Conservation (phyloP, 345 rosid genomes). For the Syzygium jambos region DNA sequence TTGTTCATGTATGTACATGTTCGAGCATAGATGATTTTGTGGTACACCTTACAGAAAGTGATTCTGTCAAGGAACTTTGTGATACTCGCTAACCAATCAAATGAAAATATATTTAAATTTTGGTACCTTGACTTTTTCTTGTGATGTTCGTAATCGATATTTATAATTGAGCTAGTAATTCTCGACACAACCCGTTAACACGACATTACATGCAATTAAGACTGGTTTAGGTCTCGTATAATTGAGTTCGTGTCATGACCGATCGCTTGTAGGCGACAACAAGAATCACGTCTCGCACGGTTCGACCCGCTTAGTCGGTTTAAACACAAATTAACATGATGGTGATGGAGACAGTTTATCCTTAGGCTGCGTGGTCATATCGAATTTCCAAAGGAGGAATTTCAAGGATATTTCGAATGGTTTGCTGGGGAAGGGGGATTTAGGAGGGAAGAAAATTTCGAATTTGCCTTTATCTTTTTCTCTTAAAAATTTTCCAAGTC, state of each 20-base stretch:
- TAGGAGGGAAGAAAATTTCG: no score
- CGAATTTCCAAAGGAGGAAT: no score
- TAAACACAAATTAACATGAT: neutral
- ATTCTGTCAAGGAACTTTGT: neutral
- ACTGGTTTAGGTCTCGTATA: neutral
- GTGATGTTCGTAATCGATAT: neutral
- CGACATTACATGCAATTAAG: neutral
- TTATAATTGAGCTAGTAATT: neutral
- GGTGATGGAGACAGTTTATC: neutral
- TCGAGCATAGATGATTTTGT: neutral
- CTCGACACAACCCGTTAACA: neutral
- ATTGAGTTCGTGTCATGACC: neutral
- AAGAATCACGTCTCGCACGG: neutral
- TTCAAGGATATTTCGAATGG: no score
- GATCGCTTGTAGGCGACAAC: neutral
- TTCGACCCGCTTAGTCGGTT: neutral
- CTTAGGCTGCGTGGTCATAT: no score
- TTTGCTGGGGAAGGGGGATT: no score
- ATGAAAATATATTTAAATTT: neutral
- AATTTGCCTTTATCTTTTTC: neutral
- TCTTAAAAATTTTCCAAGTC: neutral
- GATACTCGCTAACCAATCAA: neutral
- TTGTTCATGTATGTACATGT: neutral
- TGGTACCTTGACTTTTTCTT: neutral
- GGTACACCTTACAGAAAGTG: neutral